Base-by-base conservation (phyloP, 108 stramenopile species). In the Parietichytrium sp. region DNA sequence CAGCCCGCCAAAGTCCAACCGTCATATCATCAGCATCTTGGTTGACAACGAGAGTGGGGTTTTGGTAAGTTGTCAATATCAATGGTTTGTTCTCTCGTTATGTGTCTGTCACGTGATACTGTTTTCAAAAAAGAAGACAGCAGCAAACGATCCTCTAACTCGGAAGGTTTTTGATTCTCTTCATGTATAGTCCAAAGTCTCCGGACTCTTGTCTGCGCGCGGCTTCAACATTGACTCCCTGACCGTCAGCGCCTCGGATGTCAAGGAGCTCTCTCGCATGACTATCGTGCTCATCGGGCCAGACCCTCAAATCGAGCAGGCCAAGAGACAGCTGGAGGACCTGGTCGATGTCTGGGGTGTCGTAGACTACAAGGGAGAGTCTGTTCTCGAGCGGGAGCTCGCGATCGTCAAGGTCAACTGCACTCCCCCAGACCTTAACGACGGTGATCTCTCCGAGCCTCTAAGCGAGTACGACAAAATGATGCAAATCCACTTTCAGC, bases 161-260 rank as follows among this genome's bases (percentile, higher is more conserved):
- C n/a, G n/a, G n/a, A n/a, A n/a, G n/a, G n/a, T n/a, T n/a, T n/a
- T n/a, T n/a, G n/a, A n/a, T n/a, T n/a, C n/a, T n/a, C n/a, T n/a
- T n/a, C n/a, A n/a, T n/a, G n/a, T n/a, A n/a, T n/a, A n/a, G 38
- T 72, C 61, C 61, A 72, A 27, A n/a, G 45, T 72, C 61, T 72
- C 61, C 1, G 61, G 61, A 8, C 61, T 72, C 61, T 45, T 72
- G 61, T 45, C 38, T 42, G 61, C 61, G 10, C 61, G 61, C 61
- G 61, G 61, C 18, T 72, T 72, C 61, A 72, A 72, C 61, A 72
- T 72, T 27, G 61, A 72, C 61, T 72, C 61, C 8, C 61, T 72
- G 23, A 72, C 61, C 61, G 61, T 72, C 3, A 72, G 61, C 61
- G 36, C 61, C 42, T 45, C 61, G 10, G 61, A 72, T 42, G 61